Base-by-base conservation (phyloP, 2,329 filamentous ascomycete genomes). In the Trichothecium roseum region DNA sequence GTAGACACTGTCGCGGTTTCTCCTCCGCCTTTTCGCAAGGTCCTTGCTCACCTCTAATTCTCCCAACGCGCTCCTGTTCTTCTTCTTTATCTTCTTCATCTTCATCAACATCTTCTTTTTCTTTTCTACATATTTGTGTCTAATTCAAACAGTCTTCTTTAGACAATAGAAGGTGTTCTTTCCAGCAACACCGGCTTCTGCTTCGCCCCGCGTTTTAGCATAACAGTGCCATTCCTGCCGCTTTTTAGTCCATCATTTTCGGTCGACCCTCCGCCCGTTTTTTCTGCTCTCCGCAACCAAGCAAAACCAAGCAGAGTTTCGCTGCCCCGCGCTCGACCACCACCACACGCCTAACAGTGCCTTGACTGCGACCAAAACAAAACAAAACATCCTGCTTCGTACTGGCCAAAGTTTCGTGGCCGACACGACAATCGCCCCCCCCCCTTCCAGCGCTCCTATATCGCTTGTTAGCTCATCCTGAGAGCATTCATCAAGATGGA, bases 401-500 rank as follows among this genome's bases (percentile, higher is more conserved):
- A 24, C 20, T 6, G 10, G 20, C 20, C 20, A 24, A 24, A 10
- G 6, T 24, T 24, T 6, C 20, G 20, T 10, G 20, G 20, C 20
- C n/a, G n/a, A 17, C 6, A 30, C 28, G 28, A 30, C 28, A n/a
- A 30, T 6, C 13, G 5, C 6, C 28, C n/a, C 28, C 28, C 13
- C 8, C 8, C 10, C 10, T 10, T 24, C 6, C 6, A 24, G 20
- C 20, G 20, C 20, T 10, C 10, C 20, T 24, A 10, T 24, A 6
- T 6, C 10, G 20, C 12, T 31, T 15, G 8, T 20, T 15, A 10
- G 12, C 8, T 10, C 31, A n/a, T n/a, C 6, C 18, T 10, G n/a
- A 28, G n/a, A 34, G 32, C 22, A 18, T 4, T 22, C 29, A 28
- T 34, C 31, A 35, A 49, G 40, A 59, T 65, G 59, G 60, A 65